Evolutionary conservation across 257 asterid species (phyloP).

Genomic region (Prunella vulgaris): DNA sequence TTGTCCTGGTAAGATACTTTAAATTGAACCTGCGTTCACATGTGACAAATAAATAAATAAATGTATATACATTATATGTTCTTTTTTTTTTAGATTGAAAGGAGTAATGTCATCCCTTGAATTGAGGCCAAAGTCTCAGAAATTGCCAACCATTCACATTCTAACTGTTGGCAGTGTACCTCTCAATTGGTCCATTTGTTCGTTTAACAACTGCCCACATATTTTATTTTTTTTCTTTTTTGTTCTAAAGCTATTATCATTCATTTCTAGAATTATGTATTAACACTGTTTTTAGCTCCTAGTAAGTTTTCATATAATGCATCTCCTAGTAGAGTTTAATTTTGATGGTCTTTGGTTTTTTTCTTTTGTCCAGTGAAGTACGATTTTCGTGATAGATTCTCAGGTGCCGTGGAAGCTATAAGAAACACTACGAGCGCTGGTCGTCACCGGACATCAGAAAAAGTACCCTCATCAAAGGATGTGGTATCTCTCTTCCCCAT

Average conservation of each 20-base stretch:
- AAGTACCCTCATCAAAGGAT: slow-evolving; percentile 83
- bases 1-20: background rate
- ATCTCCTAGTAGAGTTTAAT: background rate
- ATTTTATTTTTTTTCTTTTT: no score
- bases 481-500: slow-evolving; percentile 51
- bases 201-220: background rate
- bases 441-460: slow-evolving; percentile 64
- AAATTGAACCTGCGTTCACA: background rate
- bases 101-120: background rate
- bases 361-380: slow-evolving; percentile 49
- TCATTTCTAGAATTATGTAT: background rate
- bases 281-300: background rate
- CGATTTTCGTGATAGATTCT: slow-evolving; percentile 71
- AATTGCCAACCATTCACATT: background rate
- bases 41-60: background rate
- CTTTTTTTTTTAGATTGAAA: no score
- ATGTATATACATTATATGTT: no score
- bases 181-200: background rate
- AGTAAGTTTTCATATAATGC: background rate
- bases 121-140: background rate
- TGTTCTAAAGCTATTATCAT: background rate
- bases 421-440: slow-evolving; percentile 58
- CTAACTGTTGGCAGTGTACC: background rate
- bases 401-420: slow-evolving; percentile 89
- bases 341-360: slow-evolving; percentile 11